Conservation (phyloP, 306 rosid genomes). For the Quercus aquifolioides region DNA sequence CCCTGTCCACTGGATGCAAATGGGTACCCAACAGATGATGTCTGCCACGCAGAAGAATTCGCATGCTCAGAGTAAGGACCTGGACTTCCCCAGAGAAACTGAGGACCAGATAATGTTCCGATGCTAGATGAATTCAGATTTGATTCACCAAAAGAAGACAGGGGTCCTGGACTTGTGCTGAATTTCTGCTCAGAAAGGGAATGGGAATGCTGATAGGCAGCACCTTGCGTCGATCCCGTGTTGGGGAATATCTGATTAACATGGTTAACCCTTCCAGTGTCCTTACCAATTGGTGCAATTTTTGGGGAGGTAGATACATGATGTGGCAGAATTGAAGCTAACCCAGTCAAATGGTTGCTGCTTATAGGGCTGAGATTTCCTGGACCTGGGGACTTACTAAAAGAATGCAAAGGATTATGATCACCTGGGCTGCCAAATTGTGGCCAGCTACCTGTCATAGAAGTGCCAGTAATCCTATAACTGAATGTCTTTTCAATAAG, state of each 20-base stretch:
- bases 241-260: conserved; percentile 44
- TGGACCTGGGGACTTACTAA: conserved; percentile 67
- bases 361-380: conserved; percentile 64
- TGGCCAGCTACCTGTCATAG: conserved; percentile 68
- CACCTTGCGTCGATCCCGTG: conserved; percentile 51
- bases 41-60: conserved; percentile 69
- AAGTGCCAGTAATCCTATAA: conserved; percentile 6
- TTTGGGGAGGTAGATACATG: conserved; percentile 63
- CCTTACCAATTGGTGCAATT: conserved; percentile 91
- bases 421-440: conserved; percentile 81
- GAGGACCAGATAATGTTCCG: conserved; percentile 86
- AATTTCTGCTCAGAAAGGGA: conserved; percentile 68
- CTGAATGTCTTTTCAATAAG: conserved; percentile 9
- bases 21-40: conserved; percentile 58
- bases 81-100: conserved; percentile 97
- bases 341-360: conserved; percentile 69
- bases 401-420: conserved; percentile 55
- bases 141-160: conserved; percentile 52
- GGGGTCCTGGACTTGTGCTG: conserved; percentile 60
- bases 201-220: conserved; percentile 54
- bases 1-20: conserved; percentile 68
- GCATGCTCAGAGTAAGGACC: conserved; percentile 59
- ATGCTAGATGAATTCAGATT: conserved; percentile 58
- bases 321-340: conserved; percentile 79
- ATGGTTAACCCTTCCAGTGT: conserved; percentile 60